phyloP scores from a whole-genome alignment of 371 early-diverging fungal species.

The Saksenaea oblongispora region DNA sequence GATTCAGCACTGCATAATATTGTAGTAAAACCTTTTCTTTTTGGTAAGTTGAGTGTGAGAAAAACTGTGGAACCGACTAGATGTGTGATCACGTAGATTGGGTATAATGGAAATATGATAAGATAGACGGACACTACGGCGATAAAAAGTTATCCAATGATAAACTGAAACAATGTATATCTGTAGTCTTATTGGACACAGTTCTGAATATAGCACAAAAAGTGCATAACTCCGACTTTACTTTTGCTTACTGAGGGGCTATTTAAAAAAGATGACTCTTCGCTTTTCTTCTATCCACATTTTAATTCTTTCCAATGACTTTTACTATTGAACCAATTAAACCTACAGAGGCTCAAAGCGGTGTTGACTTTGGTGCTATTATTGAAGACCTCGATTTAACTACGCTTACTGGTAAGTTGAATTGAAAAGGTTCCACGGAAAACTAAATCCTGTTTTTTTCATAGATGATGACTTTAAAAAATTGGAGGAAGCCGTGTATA shows the following conservation, averaged over 20 bases:
- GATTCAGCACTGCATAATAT: too few relatives aligned
- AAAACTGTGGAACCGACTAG: too few relatives aligned
- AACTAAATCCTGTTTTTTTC: neutral
- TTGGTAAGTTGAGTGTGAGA: too few relatives aligned
- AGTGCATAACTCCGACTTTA: neutral
- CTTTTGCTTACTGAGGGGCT: neutral
- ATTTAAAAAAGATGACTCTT: neutral
- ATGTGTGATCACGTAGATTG: too few relatives aligned
- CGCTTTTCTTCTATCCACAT: neutral
- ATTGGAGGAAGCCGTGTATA: conserved; percentile 46
- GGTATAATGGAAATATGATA: too few relatives aligned
- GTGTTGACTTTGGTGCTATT: conserved; percentile 51
- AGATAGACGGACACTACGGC: too few relatives aligned
- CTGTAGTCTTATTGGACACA: neutral
- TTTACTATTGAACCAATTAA: conserved; percentile 44
- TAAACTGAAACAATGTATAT: neutral
- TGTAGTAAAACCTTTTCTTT: too few relatives aligned
- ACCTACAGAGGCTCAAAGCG: conserved; percentile 35
- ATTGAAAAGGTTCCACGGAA: neutral
- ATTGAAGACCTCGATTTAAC: conserved; percentile 44
- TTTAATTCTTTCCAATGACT: conserved; percentile 23
- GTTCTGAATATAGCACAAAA: neutral
- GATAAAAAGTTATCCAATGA: neutral
- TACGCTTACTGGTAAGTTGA: conserved; percentile 34
- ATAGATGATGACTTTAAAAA: conserved; percentile 46